Base-by-base conservation (phyloP, 495 filamentous ascomycete genomes). In the Mycothermus thermophilus region DNA sequence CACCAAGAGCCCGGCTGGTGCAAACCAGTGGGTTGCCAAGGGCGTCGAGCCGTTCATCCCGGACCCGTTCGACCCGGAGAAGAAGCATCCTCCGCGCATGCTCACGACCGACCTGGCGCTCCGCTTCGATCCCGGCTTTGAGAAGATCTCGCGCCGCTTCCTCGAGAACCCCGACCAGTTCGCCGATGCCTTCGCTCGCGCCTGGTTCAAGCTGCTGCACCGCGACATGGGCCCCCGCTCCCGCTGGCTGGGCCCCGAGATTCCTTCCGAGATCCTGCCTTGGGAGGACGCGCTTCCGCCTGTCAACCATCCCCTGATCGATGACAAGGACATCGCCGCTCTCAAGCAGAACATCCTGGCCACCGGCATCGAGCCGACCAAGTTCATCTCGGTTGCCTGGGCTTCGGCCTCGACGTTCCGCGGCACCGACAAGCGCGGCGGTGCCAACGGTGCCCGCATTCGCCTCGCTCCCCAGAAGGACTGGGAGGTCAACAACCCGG, bases 131-230 rank as follows among this genome's bases (percentile, higher is more conserved):
- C 74, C 74, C 7, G 64, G 38, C 16, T 83, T 80, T 62, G 75
- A 79, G 59, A 80, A 80, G 71, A 76, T 83, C 49, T 62, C 72
- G 10, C 74, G 76, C 27, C 66, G 67, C 41, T 80, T 72, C 66
- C 61, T 76, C 25, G 67, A 65, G 39, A 52, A 83, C 54, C 73
- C 74, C 1, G 72, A 75, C 41, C 54, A 79, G 62, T 66, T 80
- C 33, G 64, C 64, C 31, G 72, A 79, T 39, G 75, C 62, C 4
- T 83, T 81, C 44, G 58, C 67, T 28, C 69, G 71, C 30, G 77
- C 78, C 33, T 83, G 78, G 78, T 83, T 83, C 69, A 83, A 83
- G 70, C 66, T 83, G 34, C 60, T 77, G 23, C 78, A 83, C 60
- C 75, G 78, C 55, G 78, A 83, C 51, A 65, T 83, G 58, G 78